These are phyloP conservation scores for Neodidymelliopsis sp. DNA, from an alignment of 2,329 filamentous ascomycete genomes.

Conservation along the genomic window DNA sequence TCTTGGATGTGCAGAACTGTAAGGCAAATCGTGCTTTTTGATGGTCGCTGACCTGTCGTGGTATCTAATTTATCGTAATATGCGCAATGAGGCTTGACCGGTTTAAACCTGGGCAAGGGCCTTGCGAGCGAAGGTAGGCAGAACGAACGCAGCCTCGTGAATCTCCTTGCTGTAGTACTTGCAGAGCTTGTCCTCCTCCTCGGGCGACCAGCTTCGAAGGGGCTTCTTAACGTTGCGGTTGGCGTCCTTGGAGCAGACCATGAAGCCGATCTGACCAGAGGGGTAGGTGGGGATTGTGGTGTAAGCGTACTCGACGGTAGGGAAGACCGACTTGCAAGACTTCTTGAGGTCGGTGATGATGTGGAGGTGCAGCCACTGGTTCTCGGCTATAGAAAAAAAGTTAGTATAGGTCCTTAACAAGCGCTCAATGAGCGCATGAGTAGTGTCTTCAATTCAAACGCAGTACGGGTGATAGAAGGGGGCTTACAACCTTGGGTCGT, in stretches of 20 bases:
- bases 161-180: conserved; percentile 98
- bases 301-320: conserved; percentile 97
- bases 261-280: conserved; percentile 98
- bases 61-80: conserved; percentile 42
- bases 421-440: conserved; percentile 26
- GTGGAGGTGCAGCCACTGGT: conserved; percentile 97
- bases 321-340: conserved; percentile 96
- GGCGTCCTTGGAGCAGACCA: conserved; percentile 98
- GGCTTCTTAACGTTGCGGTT: conserved; percentile 84
- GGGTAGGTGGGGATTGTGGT: conserved; percentile 99
- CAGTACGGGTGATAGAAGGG: conserved; percentile 57
- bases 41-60: conserved; percentile 36
- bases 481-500: conserved; percentile 99
- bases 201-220: conserved; percentile 77
- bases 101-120: conserved; percentile 50
- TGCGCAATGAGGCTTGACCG: conserved; percentile 14
- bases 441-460: conserved; percentile 21
- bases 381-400: conserved; percentile 74
- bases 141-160: conserved; percentile 90
- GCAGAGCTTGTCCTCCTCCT: conserved; percentile 93
- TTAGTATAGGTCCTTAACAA: conserved; percentile 34
- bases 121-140: conserved; percentile 93
- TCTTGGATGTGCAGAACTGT: background rate
- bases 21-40: conserved; percentile 32
- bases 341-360: conserved; percentile 96